A percentile compares a stretch with the other conserved stretches of the same genome.
Evolutionary conservation across 1,284 basidiomycete species (phyloP).

Genomic region (Heliocybe sulcata): DNA sequence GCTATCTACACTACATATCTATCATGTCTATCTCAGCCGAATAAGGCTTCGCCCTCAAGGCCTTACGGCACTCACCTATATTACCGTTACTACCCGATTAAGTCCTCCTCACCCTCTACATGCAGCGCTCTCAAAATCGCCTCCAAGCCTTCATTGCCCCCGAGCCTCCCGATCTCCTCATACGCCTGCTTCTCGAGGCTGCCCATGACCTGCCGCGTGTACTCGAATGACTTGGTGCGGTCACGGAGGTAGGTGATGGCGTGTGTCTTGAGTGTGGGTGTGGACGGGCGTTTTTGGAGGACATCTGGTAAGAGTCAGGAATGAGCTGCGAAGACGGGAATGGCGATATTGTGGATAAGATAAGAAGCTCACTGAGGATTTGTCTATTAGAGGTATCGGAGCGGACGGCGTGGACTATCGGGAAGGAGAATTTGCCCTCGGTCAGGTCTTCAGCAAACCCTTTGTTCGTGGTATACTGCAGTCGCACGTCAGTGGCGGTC

Average conservation of each 20-base stretch:
- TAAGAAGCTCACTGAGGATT: constrained; percentile 61
- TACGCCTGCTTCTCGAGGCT: constrained; percentile 49
- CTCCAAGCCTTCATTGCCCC: constrained; percentile 46
- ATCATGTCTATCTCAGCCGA: too few relatives aligned
- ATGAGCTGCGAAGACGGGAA: not conserved
- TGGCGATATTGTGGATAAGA: not conserved
- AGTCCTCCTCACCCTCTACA: constrained; percentile 15
- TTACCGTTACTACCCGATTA: too few relatives aligned
- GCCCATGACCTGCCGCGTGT: constrained; percentile 57
- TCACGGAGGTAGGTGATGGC: constrained; percentile 71
- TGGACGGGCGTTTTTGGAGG: constrained; percentile 80
- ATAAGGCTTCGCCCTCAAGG: too few relatives aligned
- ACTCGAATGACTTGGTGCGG: constrained; percentile 71
- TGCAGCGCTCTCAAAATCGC: constrained; percentile 36
- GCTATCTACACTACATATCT: too few relatives aligned
- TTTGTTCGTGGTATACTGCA: constrained; percentile 84
- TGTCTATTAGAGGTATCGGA: constrained; percentile 69
- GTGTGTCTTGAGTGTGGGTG: constrained; percentile 73
- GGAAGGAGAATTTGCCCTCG: constrained; percentile 96
- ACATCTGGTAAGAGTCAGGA: constrained; percentile 52
- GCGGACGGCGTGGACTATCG: constrained; percentile 84
- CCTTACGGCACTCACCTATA: too few relatives aligned
- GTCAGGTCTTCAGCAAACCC: constrained; percentile 94
- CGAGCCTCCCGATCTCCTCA: constrained; percentile 47
- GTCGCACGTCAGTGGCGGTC: constrained; percentile 2